These are phyloP conservation scores for Fusarium sp. DNA, from an alignment of 2,329 filamentous ascomycete genomes.

Conservation along the genomic window DNA sequence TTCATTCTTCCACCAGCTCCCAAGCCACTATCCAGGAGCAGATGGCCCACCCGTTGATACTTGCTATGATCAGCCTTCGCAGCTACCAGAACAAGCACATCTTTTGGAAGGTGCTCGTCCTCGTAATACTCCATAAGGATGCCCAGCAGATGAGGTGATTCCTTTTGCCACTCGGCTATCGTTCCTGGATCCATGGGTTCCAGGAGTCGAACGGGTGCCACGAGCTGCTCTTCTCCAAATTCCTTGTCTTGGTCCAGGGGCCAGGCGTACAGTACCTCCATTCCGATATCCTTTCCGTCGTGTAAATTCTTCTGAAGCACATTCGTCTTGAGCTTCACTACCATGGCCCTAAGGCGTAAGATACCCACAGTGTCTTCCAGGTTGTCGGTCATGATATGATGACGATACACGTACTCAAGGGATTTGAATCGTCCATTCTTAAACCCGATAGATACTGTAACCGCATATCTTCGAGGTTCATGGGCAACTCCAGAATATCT, in stretches of 20 bases:
- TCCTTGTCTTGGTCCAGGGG: background rate
- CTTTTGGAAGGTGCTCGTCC: background rate
- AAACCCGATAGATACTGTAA: background rate
- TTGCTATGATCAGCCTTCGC: background rate
- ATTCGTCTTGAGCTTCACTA: background rate
- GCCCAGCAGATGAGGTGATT: background rate
- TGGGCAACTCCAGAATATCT: background rate
- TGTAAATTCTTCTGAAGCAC: background rate
- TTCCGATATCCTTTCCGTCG: background rate
- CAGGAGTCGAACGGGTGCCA: background rate
- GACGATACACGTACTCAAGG: background rate
- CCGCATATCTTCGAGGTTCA: background rate
- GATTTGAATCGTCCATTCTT: background rate
- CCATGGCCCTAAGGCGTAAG: background rate
- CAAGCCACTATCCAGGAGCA: background rate
- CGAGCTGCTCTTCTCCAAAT: background rate
- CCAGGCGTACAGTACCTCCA: background rate
- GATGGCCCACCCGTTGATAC: background rate
- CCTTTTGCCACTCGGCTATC: background rate
- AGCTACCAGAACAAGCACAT: background rate
- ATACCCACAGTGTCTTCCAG: background rate
- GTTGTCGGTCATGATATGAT: background rate
- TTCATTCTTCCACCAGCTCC: background rate
- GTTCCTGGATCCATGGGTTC: background rate
- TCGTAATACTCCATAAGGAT: background rate